These are phyloP conservation scores for Dactylonectria macrodidyma DNA, from an alignment of 2,329 filamentous ascomycete genomes.

Conservation along the genomic window DNA sequence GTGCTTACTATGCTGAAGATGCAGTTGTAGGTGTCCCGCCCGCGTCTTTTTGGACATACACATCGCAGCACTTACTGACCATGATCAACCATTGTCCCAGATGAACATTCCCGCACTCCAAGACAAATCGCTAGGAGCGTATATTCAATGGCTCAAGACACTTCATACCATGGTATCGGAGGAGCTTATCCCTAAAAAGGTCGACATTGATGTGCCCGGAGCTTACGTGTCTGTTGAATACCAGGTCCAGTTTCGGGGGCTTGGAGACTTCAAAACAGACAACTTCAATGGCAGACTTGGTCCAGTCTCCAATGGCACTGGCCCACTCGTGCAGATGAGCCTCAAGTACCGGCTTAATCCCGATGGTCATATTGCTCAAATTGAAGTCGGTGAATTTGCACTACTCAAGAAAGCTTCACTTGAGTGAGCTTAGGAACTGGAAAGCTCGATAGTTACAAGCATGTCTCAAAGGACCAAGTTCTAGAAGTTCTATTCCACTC, in stretches of 20 bases:
- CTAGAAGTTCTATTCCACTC: too few species aligned
- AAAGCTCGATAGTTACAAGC: too few species aligned
- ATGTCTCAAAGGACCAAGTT: too few species aligned
- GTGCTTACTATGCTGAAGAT: constrained; percentile 4
- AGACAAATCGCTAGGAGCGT: neutral
- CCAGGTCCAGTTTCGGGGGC: neutral
- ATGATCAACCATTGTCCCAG: neutral
- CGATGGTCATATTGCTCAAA: neutral
- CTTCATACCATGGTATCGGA: neutral
- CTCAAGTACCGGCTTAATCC: neutral
- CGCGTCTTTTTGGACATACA: neutral
- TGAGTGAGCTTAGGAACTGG: too few species aligned
- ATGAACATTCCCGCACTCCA: neutral
- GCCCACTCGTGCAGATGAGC: neutral
- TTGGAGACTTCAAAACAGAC: neutral
- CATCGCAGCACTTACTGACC: neutral
- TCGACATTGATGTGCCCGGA: neutral
- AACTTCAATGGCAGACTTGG: neutral
- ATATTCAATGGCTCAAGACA: neutral
- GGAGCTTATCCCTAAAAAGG: neutral
- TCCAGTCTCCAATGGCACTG: neutral
- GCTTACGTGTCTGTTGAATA: neutral
- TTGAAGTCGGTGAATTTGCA: neutral
- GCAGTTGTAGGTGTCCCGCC: neutral
- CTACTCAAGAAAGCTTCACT: too few species aligned